Conservation (phyloP, 2,329 filamentous ascomycete genomes). For the Epicoccum nigrum region DNA sequence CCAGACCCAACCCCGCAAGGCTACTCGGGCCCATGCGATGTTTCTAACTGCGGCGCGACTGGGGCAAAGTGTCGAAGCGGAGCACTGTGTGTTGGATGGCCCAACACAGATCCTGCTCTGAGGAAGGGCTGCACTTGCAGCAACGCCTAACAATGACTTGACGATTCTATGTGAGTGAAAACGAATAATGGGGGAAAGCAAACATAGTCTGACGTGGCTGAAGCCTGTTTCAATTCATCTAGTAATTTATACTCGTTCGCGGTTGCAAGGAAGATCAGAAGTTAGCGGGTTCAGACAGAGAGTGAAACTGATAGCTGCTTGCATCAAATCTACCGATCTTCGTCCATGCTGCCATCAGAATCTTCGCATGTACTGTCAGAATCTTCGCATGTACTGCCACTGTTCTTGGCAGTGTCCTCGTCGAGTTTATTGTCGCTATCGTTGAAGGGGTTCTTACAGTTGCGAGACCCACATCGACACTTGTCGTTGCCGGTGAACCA, state of each 20-base stretch:
- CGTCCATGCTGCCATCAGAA: no score
- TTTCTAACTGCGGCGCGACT: slow-evolving; percentile 9
- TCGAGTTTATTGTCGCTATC: no score
- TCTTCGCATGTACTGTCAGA: no score
- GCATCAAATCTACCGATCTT: no score
- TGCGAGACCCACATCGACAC: background rate
- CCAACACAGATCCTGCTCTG: slow-evolving; percentile 13
- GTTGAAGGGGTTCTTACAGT: background rate
- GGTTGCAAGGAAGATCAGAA: no score
- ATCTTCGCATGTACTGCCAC: background rate
- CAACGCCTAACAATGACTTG: background rate
- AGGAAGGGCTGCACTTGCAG: slow-evolving; percentile 18
- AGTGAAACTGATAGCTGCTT: no score
- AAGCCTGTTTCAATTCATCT: background rate
- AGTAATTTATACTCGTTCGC: no score
- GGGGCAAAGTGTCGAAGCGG: background rate
- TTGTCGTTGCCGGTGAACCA: background rate
- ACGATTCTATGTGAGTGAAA: background rate
- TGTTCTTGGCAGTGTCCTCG: no score
- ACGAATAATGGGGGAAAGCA: background rate
- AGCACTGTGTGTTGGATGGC: slow-evolving; percentile 9
- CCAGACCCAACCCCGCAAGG: slow-evolving; percentile 26
- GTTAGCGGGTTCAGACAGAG: no score
- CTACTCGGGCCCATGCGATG: slow-evolving; percentile 20
- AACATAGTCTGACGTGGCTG: background rate